Conservation (phyloP, 2,329 filamentous ascomycete species). For the Penicillium sp. region DNA sequence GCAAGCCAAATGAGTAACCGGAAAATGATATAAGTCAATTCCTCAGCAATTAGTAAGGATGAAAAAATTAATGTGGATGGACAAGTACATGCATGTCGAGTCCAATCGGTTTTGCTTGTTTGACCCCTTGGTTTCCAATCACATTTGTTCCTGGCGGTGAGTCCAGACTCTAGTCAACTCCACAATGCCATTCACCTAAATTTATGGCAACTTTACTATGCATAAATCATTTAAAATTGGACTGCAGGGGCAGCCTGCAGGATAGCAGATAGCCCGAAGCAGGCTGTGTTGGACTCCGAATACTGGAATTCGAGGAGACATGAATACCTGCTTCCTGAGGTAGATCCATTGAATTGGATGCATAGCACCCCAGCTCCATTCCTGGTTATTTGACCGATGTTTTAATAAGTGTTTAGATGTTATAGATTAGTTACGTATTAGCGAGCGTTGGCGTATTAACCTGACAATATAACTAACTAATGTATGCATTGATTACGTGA, state of each 20-base stretch:
- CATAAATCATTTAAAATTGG: background rate
- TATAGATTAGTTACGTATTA: background rate
- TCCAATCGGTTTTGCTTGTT: slow-evolving; percentile 3
- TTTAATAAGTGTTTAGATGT: background rate
- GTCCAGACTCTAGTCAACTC: slow-evolving; percentile 5
- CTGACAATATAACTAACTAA: no score
- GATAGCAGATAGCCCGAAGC: background rate
- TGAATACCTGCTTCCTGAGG: background rate
- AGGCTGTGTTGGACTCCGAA: background rate
- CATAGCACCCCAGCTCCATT: background rate
- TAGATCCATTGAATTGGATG: background rate
- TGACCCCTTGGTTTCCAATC: slow-evolving; percentile 3
- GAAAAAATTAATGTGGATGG: background rate
- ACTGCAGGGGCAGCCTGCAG: background rate
- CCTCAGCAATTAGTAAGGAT: background rate
- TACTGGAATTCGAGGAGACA: background rate
- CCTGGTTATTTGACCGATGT: background rate
- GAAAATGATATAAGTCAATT: background rate
- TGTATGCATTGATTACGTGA: background rate
- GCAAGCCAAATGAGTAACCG: background rate
- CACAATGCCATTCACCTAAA: slow-evolving; percentile 6
- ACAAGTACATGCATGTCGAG: background rate
- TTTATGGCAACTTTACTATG: background rate
- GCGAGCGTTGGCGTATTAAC: background rate
- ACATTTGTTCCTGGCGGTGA: slow-evolving; percentile 16